Conservation (phyloP, 768 basidiomycete genomes). For the Lactarius quietus region DNA sequence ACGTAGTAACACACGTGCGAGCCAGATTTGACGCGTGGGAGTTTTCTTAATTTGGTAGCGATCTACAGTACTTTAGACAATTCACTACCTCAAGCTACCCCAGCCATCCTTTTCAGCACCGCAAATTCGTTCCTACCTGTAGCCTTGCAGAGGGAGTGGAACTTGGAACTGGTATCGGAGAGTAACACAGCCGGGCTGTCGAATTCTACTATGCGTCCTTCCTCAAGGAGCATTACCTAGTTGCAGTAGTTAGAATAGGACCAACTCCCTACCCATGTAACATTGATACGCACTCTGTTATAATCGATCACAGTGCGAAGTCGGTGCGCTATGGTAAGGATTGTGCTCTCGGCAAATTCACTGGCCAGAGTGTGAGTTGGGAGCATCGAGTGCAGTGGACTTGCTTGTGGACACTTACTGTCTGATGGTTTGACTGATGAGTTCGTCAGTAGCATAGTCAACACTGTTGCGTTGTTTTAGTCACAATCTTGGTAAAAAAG, state of each 20-base stretch:
- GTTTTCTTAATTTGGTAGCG: neutral
- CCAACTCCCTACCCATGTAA: neutral
- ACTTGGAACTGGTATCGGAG: slow-evolving; percentile 53
- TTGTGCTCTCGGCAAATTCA: slow-evolving; percentile 77
- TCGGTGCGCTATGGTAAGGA: slow-evolving; percentile 80
- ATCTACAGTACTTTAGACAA: too few species aligned
- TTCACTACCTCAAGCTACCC: slow-evolving; percentile 21
- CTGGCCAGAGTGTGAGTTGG: slow-evolving; percentile 34
- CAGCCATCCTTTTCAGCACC: slow-evolving; percentile 64
- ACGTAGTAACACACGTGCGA: neutral
- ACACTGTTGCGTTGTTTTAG: slow-evolving; percentile 42
- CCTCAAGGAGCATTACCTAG: slow-evolving; percentile 74
- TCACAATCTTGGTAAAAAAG: neutral
- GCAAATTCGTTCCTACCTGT: slow-evolving; percentile 70
- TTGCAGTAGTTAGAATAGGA: slow-evolving; percentile 11
- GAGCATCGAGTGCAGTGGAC: neutral
- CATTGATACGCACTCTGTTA: slow-evolving; percentile 55
- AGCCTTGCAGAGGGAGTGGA: slow-evolving; percentile 67
- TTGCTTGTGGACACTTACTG: slow-evolving; percentile 45
- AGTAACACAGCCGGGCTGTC: slow-evolving; percentile 60
- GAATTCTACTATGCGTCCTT: slow-evolving; percentile 76
- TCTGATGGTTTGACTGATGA: slow-evolving; percentile 78
- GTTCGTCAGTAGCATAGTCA: slow-evolving; percentile 85
- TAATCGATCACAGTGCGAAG: slow-evolving; percentile 81
- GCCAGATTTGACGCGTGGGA: slow-evolving; percentile 4